phyloP scores from a whole-genome alignment of 2,329 filamentous ascomycete species.

The Aspergillus viridinutans region DNA sequence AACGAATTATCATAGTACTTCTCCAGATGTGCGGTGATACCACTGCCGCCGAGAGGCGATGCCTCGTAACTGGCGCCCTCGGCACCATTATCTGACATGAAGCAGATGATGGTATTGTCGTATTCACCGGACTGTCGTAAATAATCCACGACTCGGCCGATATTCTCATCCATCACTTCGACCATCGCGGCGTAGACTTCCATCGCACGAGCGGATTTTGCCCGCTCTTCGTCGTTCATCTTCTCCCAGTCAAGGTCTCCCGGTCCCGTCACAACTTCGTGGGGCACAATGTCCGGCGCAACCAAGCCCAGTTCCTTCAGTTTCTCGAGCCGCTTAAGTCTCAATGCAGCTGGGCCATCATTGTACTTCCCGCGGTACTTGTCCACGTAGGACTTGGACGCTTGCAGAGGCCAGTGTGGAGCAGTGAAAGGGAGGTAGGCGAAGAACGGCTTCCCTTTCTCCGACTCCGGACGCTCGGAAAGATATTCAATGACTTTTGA shows the following conservation, averaged over 20 bases:
- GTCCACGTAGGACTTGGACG: conserved; percentile 43
- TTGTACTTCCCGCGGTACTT: conserved; percentile 50
- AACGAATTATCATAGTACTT: conserved; percentile 57
- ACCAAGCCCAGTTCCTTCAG: conserved; percentile 46
- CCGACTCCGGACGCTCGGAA: conserved; percentile 28
- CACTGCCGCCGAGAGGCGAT: conserved; percentile 53
- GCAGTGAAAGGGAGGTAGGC: conserved; percentile 48
- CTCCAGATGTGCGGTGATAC: conserved; percentile 51
- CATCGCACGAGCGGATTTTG: conserved; percentile 44
- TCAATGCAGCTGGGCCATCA: conserved; percentile 47
- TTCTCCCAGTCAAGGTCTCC: conserved; percentile 34
- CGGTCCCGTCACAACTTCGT: conserved; percentile 37
- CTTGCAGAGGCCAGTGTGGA: conserved; percentile 53
- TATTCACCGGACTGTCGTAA: conserved; percentile 45
- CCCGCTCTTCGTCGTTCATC: conserved; percentile 35
- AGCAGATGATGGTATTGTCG: conserved; percentile 49
- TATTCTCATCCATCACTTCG: conserved; percentile 44
- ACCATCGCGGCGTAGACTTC: conserved; percentile 51
- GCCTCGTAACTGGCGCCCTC: conserved; percentile 55
- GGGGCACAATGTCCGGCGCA: conserved; percentile 35
- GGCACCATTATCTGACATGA: conserved; percentile 50
- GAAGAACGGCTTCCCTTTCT: conserved; percentile 45
- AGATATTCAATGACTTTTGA: conserved; percentile 26
- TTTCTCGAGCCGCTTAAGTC: conserved; percentile 41
- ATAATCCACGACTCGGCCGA: conserved; percentile 45